Percentiles rank a stretch among this genome's conserved stretches.
Conservation (phyloP, 2,329 filamentous ascomycete species). For the Fusarium virguliforme region DNA sequence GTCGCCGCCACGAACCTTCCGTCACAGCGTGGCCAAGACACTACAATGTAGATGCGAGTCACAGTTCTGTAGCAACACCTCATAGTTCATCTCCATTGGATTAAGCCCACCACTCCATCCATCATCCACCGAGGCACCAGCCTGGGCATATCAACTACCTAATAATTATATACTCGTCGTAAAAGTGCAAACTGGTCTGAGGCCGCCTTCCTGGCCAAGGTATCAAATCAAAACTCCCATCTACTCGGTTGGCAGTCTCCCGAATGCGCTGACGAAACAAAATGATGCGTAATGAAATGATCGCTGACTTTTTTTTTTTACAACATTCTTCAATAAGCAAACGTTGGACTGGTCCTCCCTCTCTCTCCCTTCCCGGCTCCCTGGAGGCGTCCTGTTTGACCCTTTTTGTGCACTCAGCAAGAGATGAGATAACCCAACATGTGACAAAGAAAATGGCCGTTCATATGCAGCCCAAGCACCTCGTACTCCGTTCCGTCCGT, state of each 20-base stretch:
- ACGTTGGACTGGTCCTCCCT: slow-evolving; percentile 30
- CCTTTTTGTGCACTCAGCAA: slow-evolving; percentile 40
- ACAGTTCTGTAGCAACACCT: slow-evolving; percentile 12
- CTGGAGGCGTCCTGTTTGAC: slow-evolving; percentile 40
- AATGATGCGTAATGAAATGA: slow-evolving; percentile 40
- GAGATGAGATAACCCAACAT: slow-evolving; percentile 34
- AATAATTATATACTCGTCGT: slow-evolving; percentile 50
- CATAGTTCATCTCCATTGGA: slow-evolving; percentile 41
- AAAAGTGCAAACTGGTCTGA: slow-evolving; percentile 45
- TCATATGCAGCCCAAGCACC: slow-evolving; percentile 49
- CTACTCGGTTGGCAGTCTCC: slow-evolving; percentile 36
- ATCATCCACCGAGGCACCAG: slow-evolving; percentile 13
- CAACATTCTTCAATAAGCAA: slow-evolving; percentile 46
- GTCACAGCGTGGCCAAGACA: neutral
- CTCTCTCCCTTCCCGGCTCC: slow-evolving; percentile 19
- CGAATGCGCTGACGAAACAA: slow-evolving; percentile 30
- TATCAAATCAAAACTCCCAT: slow-evolving; percentile 33
- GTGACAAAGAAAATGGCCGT: slow-evolving; percentile 42
- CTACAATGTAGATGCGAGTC: neutral
- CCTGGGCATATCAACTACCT: slow-evolving; percentile 34
- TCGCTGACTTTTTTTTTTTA: slow-evolving; percentile 47
- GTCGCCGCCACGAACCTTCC: neutral
- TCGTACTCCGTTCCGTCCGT: slow-evolving; percentile 48
- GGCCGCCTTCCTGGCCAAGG: slow-evolving; percentile 43
- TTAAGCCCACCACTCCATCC: slow-evolving; percentile 31